Base-by-base conservation (phyloP, 2,329 filamentous ascomycete species). In the Scolecobasidium constrictum region DNA sequence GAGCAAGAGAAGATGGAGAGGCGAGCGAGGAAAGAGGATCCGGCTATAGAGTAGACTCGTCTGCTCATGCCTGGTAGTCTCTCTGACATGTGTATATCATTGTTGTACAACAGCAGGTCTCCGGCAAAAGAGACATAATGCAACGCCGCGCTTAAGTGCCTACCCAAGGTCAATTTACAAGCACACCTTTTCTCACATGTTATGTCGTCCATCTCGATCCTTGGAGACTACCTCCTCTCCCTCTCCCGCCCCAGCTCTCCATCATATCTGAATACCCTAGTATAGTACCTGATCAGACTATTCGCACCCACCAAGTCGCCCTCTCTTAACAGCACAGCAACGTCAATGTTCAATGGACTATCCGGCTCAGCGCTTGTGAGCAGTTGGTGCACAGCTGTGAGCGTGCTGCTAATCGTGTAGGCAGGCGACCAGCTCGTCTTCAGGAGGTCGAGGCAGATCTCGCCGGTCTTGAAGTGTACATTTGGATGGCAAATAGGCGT, bases 361-460 rank as follows among this genome's bases (percentile, higher is more conserved):
- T 90, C 83, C 37, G 77, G 72, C 58, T 80, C 84, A 1, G 83
- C 81, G 48, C 71, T 77, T 19, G 65, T 70, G 45, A 86, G 67
- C 52, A 92, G 68, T 66, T 83, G 73, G 50, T 83, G 75, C 49
- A 90, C 73, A 37, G 78, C 78, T 52, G 83, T 80, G 54, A 90
- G 66, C 47, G 81, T 83, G 54, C 81, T 76, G 26, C 81, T 73
- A 16, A 96, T 73, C 33, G 81, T 88, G 62, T 94, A 92, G 15
- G 86, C 79, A 1, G 88, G 85, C 46, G 84, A 83, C 90, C 90
- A 96, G 15, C 74, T 73, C 1, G 66, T 69, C 47, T 75, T 78
- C 40, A 98, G 71, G 48, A 96, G 72, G 57, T 95, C 92, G 20
- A 96, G 77, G 61, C 92, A 98, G 57, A 98, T 92, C 64, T 95